Conservation (phyloP, 2,329 filamentous ascomycete species). For the Pseudocercospora cruenta region DNA sequence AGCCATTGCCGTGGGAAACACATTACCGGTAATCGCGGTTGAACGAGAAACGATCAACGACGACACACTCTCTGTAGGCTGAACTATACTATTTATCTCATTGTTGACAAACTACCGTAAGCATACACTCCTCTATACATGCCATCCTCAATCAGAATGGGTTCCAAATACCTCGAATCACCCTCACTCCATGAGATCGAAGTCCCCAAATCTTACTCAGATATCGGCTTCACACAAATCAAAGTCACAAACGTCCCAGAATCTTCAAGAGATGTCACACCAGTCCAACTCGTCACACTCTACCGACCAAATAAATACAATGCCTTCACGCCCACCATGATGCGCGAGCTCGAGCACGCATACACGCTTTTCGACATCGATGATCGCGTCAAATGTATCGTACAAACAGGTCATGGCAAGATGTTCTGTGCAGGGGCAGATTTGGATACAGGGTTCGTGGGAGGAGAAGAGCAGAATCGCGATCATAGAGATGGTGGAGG, state of each 20-base stretch:
- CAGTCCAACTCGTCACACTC: slow-evolving; percentile 65
- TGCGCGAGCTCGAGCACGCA: slow-evolving; percentile 60
- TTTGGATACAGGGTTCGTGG: slow-evolving; percentile 56
- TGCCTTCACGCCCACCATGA: slow-evolving; percentile 70
- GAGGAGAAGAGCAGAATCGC: slow-evolving; percentile 45
- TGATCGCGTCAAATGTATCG: slow-evolving; percentile 57
- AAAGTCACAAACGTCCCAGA: slow-evolving; percentile 45
- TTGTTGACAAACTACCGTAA: neutral
- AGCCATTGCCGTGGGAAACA: slow-evolving; percentile 19
- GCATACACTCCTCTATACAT: neutral
- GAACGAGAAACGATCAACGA: neutral
- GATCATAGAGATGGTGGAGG: slow-evolving; percentile 60
- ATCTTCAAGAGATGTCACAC: slow-evolving; percentile 59
- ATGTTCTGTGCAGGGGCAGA: slow-evolving; percentile 63
- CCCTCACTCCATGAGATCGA: slow-evolving; percentile 25
- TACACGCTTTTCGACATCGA: slow-evolving; percentile 58
- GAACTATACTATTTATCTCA: neutral
- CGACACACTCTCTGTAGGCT: neutral
- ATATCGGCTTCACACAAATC: slow-evolving; percentile 47
- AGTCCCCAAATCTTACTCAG: slow-evolving; percentile 40
- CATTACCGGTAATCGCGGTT: slow-evolving; percentile 1
- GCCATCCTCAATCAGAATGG: slow-evolving; percentile 13
- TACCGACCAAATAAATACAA: slow-evolving; percentile 69
- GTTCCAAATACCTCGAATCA: slow-evolving; percentile 26
- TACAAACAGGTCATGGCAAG: slow-evolving; percentile 56